Percentiles rank a stretch among this genome's conserved stretches.
Evolutionary conservation across 495 filamentous ascomycete genomes (phyloP).

Genomic region (Evansstolkia leycettana): DNA sequence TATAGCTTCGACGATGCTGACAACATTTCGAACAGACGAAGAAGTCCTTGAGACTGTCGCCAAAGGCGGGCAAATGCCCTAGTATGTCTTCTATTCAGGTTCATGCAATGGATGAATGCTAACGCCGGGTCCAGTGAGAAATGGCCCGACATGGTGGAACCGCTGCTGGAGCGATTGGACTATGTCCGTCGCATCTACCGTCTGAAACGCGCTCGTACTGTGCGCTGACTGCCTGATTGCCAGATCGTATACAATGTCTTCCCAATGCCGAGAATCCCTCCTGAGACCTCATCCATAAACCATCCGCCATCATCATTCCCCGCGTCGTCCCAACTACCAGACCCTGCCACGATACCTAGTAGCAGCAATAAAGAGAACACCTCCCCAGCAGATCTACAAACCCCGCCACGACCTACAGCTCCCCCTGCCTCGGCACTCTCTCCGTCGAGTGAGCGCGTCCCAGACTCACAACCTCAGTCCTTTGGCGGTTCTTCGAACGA

Average conservation of each 20-base stretch:
- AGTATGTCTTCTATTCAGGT: slow-evolving; percentile 35
- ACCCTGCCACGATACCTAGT: slow-evolving; percentile 18
- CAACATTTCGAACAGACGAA: slow-evolving; percentile 34
- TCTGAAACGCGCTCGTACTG: slow-evolving; percentile 1
- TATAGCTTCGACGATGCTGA: neutral
- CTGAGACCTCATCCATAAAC: slow-evolving; percentile 14
- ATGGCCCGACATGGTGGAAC: slow-evolving; percentile 41
- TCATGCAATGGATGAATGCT: slow-evolving; percentile 6
- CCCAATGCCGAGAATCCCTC: slow-evolving; percentile 30
- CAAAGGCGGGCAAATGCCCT: slow-evolving; percentile 54
- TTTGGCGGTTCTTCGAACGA: slow-evolving; percentile 23
- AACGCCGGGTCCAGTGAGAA: slow-evolving; percentile 31
- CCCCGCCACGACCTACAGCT: slow-evolving; percentile 21
- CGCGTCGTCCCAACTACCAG: slow-evolving; percentile 20
- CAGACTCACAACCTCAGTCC: slow-evolving; percentile 37
- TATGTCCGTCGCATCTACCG: slow-evolving; percentile 23
- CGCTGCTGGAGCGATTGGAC: slow-evolving; percentile 40
- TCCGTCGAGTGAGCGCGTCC: slow-evolving; percentile 30
- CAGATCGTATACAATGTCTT: slow-evolving; percentile 44
- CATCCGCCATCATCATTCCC: slow-evolving; percentile 14
- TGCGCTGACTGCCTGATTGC: slow-evolving; percentile 2
- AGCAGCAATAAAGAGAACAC: slow-evolving; percentile 44
- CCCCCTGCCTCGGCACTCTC: slow-evolving; percentile 19
- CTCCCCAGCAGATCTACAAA: slow-evolving; percentile 21
- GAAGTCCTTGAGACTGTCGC: slow-evolving; percentile 50